Evolutionary conservation across 441 rosid genomes (phyloP).

Genomic region (Pelargonium myrrhifolium): DNA sequence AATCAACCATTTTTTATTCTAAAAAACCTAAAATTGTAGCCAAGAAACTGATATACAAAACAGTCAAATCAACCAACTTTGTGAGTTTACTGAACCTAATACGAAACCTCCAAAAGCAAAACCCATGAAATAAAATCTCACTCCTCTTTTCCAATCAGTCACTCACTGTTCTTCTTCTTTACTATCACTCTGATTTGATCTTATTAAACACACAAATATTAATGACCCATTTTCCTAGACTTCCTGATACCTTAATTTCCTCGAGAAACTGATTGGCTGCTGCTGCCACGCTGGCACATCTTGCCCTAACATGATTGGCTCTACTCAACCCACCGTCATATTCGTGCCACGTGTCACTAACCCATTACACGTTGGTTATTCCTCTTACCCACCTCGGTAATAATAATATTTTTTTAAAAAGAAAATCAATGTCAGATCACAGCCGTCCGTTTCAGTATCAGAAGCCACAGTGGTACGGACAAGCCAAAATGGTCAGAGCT

Average conservation of each 20-base stretch:
- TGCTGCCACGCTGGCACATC: slow-evolving; percentile 54
- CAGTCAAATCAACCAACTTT: slow-evolving; percentile 51
- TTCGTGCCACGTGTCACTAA: slow-evolving; percentile 39
- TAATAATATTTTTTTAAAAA: slow-evolving; percentile 1
- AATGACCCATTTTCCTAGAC: slow-evolving; percentile 1
- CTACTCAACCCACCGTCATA: slow-evolving; percentile 30
- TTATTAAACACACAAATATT: background rate
- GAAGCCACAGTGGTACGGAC: slow-evolving; percentile 27
- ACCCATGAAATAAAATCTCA: too few relatives aligned
- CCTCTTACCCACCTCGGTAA: slow-evolving; percentile 33
- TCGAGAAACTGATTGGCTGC: slow-evolving; percentile 73
- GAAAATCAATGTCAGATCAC: slow-evolving; percentile 25
- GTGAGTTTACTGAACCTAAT: slow-evolving; percentile 35
- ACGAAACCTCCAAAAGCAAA: slow-evolving; percentile 38
- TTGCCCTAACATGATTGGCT: slow-evolving; percentile 59
- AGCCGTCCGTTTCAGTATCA: slow-evolving; percentile 37
- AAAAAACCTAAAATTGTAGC: too few relatives aligned
- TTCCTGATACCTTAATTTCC: slow-evolving; percentile 66
- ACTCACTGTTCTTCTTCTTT: too few relatives aligned
- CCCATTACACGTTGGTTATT: slow-evolving; percentile 35
- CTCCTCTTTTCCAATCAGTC: too few relatives aligned
- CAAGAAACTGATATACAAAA: background rate
- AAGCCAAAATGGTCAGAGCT: slow-evolving; percentile 36
- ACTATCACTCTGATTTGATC: background rate
- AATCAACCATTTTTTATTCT: too few relatives aligned